These are phyloP conservation scores for Globisporangium parvum DNA, from an alignment of 352 stramenopile genomes.

Conservation along the genomic window DNA sequence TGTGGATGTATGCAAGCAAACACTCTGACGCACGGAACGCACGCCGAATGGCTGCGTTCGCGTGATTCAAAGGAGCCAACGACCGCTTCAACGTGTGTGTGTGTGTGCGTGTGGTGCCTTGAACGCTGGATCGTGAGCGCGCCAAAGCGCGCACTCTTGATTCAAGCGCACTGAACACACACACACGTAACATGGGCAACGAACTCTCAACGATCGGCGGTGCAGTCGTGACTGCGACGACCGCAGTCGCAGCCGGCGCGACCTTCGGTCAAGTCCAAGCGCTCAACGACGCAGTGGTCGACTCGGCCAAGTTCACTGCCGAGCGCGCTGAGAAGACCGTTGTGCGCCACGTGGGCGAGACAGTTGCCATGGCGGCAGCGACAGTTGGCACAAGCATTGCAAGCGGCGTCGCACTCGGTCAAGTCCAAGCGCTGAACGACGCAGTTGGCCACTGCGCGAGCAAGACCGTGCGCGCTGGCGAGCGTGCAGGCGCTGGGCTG, in stretches of 20 bases:
- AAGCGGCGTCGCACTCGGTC: slow-evolving; percentile 9
- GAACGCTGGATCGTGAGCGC: neutral
- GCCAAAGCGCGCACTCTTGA: neutral
- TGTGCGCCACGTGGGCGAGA: slow-evolving; percentile 14
- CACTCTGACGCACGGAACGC: neutral
- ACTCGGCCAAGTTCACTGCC: slow-evolving; percentile 12
- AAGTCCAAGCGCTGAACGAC: slow-evolving; percentile 5
- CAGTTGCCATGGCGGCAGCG: slow-evolving; percentile 1
- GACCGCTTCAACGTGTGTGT: neutral
- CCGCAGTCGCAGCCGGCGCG: slow-evolving; percentile 7
- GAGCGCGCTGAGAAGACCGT: slow-evolving; percentile 10
- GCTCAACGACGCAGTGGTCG: slow-evolving; percentile 8
- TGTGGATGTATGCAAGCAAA: neutral
- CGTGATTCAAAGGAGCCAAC: too few relatives aligned
- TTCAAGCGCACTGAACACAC: neutral
- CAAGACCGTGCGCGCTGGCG: neutral
- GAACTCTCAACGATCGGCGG: slow-evolving; percentile 11
- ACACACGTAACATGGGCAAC: slow-evolving; percentile 8
- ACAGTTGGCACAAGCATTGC: slow-evolving; percentile 10
- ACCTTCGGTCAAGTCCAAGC: slow-evolving; percentile 11
- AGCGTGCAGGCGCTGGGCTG: neutral
- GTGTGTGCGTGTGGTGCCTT: neutral
- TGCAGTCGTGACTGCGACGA: slow-evolving; percentile 5
- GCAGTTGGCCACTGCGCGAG: slow-evolving; percentile 8
- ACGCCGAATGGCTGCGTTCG: neutral